Evolutionary conservation across 768 basidiomycete species (phyloP).

Genomic region (Tylopilus intermedius): DNA sequence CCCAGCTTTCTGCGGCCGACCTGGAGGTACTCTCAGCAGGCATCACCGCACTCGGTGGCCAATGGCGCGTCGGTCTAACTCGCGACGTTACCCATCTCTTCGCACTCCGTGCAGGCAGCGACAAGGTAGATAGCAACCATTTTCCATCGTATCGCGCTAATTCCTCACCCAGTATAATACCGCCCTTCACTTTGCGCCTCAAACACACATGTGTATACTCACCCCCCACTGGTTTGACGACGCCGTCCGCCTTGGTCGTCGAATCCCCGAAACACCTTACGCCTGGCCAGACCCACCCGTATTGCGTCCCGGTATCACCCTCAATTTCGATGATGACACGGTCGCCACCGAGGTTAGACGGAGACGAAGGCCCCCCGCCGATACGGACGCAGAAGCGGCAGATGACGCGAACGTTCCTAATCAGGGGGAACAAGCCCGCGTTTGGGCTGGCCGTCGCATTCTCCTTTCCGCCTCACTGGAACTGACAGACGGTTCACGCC

Average conservation of each 20-base stretch:
- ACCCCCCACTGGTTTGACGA: slow-evolving; percentile 94
- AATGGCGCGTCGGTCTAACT: slow-evolving; percentile 73
- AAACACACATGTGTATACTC: slow-evolving; percentile 61
- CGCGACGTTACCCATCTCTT: slow-evolving; percentile 87
- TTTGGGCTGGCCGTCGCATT: slow-evolving; percentile 60
- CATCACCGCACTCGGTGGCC: slow-evolving; percentile 73
- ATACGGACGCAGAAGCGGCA: slow-evolving; percentile 21
- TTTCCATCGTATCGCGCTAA: background rate
- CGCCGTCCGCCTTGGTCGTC: slow-evolving; percentile 52
- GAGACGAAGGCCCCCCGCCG: slow-evolving; percentile 24
- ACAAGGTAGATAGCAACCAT: slow-evolving; percentile 33
- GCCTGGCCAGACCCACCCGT: slow-evolving; percentile 71
- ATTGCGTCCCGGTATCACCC: slow-evolving; percentile 27
- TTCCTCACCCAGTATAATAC: slow-evolving; percentile 38
- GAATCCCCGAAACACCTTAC: slow-evolving; percentile 52
- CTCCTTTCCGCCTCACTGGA: slow-evolving; percentile 59
- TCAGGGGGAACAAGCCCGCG: slow-evolving; percentile 33
- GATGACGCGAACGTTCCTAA: slow-evolving; percentile 7
- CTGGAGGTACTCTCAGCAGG: slow-evolving; percentile 69
- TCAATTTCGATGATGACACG: slow-evolving; percentile 13
- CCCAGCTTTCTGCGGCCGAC: slow-evolving; percentile 57
- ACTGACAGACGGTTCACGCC: slow-evolving; percentile 42
- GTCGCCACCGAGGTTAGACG: slow-evolving; percentile 17
- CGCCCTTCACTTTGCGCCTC: slow-evolving; percentile 53
- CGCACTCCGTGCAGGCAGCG: slow-evolving; percentile 45